Base-by-base conservation (phyloP, 2,329 filamentous ascomycete genomes). In the Calonectria pseudoreteaudii region DNA sequence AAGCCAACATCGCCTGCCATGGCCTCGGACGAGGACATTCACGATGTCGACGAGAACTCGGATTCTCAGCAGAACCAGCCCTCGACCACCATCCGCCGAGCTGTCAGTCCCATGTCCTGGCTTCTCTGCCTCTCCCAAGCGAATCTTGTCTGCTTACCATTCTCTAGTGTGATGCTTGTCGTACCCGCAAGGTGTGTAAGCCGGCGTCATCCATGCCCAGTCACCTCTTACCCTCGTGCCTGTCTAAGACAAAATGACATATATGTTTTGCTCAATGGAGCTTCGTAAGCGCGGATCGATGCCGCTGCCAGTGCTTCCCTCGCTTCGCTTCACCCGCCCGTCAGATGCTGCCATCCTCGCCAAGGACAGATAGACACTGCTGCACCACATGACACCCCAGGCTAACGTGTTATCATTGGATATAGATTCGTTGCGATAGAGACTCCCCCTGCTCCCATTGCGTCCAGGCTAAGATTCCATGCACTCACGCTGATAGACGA, bases 371-470 rank as follows among this genome's bases (percentile, higher is more conserved):
- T 14, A 23, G 30, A 10, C 30, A 28, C 7, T 3, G 41, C 7
- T 3, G 18, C 44, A 47, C 60, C 9, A 30, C 52, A 62, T 44
- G 44, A 30, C 30, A 49, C 38, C 30, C 31, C 8, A 30, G 49
- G 66, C 70, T 72, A 72, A 72, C 52, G 9, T 34, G 4, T 41
- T 60, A 31, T 26, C 13, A 72, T 72, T 31, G 18, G 72, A 38
- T 38, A 69, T 73, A 83, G 82, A 83, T 85, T 62, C 83, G 84
- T 14, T 85, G 84, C 75, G 83, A 85, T 74, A 82, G 84, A 72
- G 82, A 85, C 65, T 80, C 77, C 2, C 84, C 84, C 2, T 85
- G 84, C 44, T 81, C 83, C 44, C 83, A 85, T 67, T 85, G 84
- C 58, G 52, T 81, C 2, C 81, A 84, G 62, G 82, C 83, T 72